phyloP scores from a whole-genome alignment of 2,329 filamentous ascomycete genomes.

The Talaromyces albobiverticillius region DNA sequence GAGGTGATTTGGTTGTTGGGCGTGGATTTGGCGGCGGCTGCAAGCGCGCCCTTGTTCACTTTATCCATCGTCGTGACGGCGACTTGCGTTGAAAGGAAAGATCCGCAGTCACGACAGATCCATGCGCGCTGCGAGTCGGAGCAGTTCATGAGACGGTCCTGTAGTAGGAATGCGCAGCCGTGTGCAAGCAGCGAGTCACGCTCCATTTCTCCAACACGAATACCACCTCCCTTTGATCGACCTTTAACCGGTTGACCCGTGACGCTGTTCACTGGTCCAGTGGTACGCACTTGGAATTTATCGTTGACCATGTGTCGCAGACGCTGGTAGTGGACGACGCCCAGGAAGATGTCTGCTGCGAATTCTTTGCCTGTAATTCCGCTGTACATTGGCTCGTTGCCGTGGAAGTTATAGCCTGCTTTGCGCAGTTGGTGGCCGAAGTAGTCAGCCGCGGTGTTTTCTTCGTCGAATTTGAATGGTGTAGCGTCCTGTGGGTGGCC shows the following conservation, averaged over 20 bases:
- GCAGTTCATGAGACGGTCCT: constrained; percentile 95
- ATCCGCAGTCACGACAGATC: constrained; percentile 86
- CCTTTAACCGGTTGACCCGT: constrained; percentile 98
- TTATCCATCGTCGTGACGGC: constrained; percentile 31
- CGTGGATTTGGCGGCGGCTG: constrained; percentile 30
- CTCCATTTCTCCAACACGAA: constrained; percentile 99
- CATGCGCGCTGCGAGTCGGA: constrained; percentile 88
- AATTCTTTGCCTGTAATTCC: constrained; percentile 95
- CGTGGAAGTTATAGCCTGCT: constrained; percentile 96
- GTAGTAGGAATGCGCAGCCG: constrained; percentile 89
- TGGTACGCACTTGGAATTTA: constrained; percentile 97
- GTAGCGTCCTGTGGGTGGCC: constrained; percentile 95
- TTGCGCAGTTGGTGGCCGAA: constrained; percentile 94
- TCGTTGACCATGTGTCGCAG: constrained; percentile 99
- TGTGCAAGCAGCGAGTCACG: constrained; percentile 92
- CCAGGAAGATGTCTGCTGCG: constrained; percentile 91
- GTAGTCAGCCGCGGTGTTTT: constrained; percentile 87
- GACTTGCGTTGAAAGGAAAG: constrained; percentile 78
- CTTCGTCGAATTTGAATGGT: constrained; percentile 90
- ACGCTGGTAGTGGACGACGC: constrained; percentile 96
- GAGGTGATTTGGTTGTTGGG: constrained; percentile 24
- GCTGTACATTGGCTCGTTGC: constrained; percentile 98
- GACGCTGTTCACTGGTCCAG: constrained; percentile 82
- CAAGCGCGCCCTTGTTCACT: constrained; percentile 25
- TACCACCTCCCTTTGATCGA: constrained; percentile 92